Evolutionary conservation across 2,329 filamentous ascomycete species (phyloP).

Genomic region (Didymella arachidicola): DNA sequence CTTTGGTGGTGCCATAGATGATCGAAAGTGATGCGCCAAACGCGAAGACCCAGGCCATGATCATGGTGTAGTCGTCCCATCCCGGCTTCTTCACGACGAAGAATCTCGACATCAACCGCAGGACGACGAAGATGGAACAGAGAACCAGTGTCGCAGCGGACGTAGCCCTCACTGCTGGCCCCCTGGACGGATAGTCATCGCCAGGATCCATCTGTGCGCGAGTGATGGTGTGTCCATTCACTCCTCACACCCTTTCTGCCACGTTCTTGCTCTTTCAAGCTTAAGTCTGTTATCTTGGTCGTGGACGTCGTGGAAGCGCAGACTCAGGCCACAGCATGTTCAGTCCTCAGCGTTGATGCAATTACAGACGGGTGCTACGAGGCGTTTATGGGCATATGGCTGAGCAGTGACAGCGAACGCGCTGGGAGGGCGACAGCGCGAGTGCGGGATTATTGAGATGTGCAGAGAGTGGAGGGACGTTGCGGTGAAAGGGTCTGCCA

Average conservation of each 20-base stretch:
- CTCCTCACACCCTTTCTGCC: conserved; percentile 20
- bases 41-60: conserved; percentile 77
- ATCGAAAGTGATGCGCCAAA: conserved; percentile 74
- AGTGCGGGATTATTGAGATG: conserved; percentile 7
- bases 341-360: conserved; percentile 19
- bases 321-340: conserved; percentile 35
- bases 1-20: conserved; percentile 67
- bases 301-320: conserved; percentile 35
- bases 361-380: background rate
- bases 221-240: conserved; percentile 17
- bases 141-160: conserved; percentile 73
- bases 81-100: conserved; percentile 75
- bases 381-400: background rate
- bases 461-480: conserved; percentile 16
- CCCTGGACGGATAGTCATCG: conserved; percentile 37
- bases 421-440: background rate
- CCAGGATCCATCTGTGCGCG: conserved; percentile 38
- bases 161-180: conserved; percentile 68
- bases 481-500: conserved; percentile 31
- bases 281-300: conserved; percentile 35
- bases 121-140: conserved; percentile 76
- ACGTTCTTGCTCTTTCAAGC: background rate
- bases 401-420: background rate
- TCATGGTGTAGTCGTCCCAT: conserved; percentile 82
- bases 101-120: conserved; percentile 75